Evolutionary conservation across 1,284 basidiomycete species (phyloP).

Genomic region (Inonotus hispidus): DNA sequence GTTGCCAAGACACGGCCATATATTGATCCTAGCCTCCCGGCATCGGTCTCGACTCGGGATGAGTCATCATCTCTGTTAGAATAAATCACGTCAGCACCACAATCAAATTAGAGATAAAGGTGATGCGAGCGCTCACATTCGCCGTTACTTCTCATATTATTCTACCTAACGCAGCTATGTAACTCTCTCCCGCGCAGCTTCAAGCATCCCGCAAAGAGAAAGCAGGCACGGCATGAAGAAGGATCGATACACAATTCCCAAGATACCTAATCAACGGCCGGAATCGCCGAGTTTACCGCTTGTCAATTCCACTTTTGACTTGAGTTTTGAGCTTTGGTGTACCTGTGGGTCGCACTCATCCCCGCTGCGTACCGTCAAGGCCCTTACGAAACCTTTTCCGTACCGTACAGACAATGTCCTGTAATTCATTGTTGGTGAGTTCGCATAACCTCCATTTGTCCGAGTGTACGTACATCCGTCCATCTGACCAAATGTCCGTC

Average conservation of each 20-base stretch:
- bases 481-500: neutral
- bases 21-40: neutral
- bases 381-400: neutral
- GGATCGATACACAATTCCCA: too few species aligned
- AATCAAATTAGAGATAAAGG: neutral
- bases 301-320: too few species aligned
- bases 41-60: neutral
- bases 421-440: neutral
- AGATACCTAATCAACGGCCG: too few species aligned
- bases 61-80: neutral
- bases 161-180: neutral
- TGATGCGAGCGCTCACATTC: neutral
- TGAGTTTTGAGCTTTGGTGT: too few species aligned
- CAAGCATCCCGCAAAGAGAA: too few species aligned
- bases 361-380: too few species aligned
- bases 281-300: too few species aligned
- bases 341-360: too few species aligned
- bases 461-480: neutral
- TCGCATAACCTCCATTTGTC: neutral
- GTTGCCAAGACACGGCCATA: neutral
- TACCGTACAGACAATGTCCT: neutral
- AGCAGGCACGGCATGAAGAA: too few species aligned
- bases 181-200: neutral
- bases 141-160: neutral
- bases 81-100: neutral